Evolutionary conservation across 345 rosid genomes (phyloP).

Genomic region (Populus nigra): DNA sequence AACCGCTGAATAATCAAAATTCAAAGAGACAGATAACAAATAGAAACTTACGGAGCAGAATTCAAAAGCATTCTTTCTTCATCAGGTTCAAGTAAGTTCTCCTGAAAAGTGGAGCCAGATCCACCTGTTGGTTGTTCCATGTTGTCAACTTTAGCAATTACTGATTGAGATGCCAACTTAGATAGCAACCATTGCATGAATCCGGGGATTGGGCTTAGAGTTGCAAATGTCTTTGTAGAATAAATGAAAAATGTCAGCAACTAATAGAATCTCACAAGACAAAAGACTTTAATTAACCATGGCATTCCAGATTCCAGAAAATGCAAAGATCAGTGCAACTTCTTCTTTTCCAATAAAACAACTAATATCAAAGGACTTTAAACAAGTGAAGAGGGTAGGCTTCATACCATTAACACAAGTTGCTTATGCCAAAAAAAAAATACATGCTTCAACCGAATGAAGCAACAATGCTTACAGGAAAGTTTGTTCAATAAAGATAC

Average conservation of each 20-base stretch:
- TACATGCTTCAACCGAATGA: not conserved
- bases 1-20: not conserved
- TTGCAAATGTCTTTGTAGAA: constrained; percentile 66
- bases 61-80: constrained; percentile 75
- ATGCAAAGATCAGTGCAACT: not conserved
- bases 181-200: constrained; percentile 83
- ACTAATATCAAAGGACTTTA: not conserved
- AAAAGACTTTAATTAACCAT: not conserved
- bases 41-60: constrained; percentile 41
- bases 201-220: constrained; percentile 92
- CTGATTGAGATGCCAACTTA: constrained; percentile 75
- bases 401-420: too few species aligned
- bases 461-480: not conserved
- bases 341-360: not conserved
- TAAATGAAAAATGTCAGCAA: constrained; percentile 15
- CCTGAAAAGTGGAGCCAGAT: constrained; percentile 56
- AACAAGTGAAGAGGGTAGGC: not conserved
- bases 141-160: constrained; percentile 48
- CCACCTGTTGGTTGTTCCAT: constrained; percentile 31
- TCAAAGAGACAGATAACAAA: not conserved
- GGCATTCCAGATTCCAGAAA: not conserved
- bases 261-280: not conserved
- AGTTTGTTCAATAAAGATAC: not conserved
- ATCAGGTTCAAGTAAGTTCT: constrained; percentile 70
- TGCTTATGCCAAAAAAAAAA: too few species aligned